phyloP scores from a whole-genome alignment of 352 stramenopile genomes.

The Phytophthora pini region DNA sequence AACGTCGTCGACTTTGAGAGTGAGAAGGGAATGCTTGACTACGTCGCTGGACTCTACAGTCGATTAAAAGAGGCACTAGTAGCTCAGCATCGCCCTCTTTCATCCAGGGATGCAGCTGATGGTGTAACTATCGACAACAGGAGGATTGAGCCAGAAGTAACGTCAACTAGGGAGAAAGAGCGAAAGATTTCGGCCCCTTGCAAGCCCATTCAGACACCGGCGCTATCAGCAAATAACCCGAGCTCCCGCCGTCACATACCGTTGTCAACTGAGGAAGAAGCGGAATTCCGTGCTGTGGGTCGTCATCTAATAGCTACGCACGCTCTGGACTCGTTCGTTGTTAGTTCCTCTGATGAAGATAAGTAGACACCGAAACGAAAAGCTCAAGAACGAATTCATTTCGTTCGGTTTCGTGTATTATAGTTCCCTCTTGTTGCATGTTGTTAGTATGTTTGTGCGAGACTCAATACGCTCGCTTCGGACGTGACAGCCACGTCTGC shows the following conservation, averaged over 20 bases:
- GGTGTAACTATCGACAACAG: background rate
- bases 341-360: slow-evolving; percentile 49
- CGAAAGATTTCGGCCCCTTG: slow-evolving; percentile 1
- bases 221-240: background rate
- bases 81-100: background rate
- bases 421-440: slow-evolving; percentile 5
- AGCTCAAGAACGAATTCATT: background rate
- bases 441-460: slow-evolving; percentile 25
- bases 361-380: slow-evolving; percentile 3
- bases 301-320: slow-evolving; percentile 36
- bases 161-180: background rate
- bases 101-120: background rate
- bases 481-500: slow-evolving; percentile 9
- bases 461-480: slow-evolving; percentile 4
- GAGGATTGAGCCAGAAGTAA: background rate
- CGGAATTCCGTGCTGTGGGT: slow-evolving; percentile 48
- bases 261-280: slow-evolving; percentile 35
- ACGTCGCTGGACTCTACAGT: slow-evolving; percentile 48
- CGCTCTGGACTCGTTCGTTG: slow-evolving; percentile 30
- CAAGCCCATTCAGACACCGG: background rate
- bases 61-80: slow-evolving; percentile 34
- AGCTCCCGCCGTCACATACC: background rate
- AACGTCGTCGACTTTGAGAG: slow-evolving; percentile 33
- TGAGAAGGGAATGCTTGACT: slow-evolving; percentile 34
- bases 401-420: slow-evolving; percentile 14